phyloP scores from a whole-genome alignment of 305 asterid genomes.

The Ajuga reptans region DNA sequence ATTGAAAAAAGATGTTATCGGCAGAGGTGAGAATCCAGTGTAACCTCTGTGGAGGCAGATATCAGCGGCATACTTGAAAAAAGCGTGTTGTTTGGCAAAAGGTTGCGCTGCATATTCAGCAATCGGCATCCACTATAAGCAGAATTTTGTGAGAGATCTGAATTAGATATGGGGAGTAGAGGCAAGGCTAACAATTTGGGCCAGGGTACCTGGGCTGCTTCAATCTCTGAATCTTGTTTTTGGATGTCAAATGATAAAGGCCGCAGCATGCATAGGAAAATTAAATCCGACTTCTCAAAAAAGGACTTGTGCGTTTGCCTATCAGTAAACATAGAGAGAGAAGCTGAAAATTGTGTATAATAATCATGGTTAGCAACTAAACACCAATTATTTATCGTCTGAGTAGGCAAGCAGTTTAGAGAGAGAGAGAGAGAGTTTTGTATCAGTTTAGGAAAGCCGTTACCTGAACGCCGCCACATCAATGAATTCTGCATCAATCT shows the following conservation, averaged over 20 bases:
- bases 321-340: background rate
- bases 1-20: conserved; percentile 32
- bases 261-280: conserved; percentile 56
- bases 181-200: background rate
- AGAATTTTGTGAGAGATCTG: background rate
- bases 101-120: conserved; percentile 53
- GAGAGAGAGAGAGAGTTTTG: background rate
- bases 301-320: conserved; percentile 63
- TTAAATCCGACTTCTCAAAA: conserved; percentile 51
- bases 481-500: conserved; percentile 65
- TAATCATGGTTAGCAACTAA: background rate
- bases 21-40: conserved; percentile 45
- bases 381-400: background rate
- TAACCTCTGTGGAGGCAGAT: conserved; percentile 43
- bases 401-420: background rate
- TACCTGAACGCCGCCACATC: conserved; percentile 75
- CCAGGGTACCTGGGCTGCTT: conserved; percentile 56
- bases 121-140: conserved; percentile 66
- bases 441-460: background rate
- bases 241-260: conserved; percentile 53
- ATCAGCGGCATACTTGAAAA: conserved; percentile 50
- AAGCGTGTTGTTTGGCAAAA: conserved; percentile 30
- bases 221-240: conserved; percentile 67
- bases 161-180: background rate
- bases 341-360: background rate